Percentiles rank a stretch among this genome's conserved stretches.
phyloP scores from a whole-genome alignment of 108 stramenopile species.

The Cyclostephanos invisitatus region DNA sequence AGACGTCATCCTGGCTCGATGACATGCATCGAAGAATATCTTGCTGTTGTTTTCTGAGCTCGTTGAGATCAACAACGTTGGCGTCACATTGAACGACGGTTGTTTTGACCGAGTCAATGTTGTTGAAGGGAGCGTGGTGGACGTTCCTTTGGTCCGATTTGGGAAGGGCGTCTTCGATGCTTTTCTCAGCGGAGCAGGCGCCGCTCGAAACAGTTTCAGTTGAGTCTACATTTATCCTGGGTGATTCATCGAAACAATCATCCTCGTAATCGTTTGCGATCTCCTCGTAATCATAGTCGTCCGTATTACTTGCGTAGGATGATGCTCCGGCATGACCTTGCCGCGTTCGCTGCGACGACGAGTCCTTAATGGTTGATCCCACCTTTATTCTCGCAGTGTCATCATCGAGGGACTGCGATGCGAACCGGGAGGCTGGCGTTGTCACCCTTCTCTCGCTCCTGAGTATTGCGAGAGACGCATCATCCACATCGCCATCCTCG shows the following conservation, averaged over 20 bases:
- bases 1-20: constrained; percentile 15
- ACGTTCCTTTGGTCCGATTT: background rate
- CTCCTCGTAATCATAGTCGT: no score
- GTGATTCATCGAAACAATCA: background rate
- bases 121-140: background rate
- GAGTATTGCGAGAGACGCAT: background rate
- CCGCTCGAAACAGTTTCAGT: background rate
- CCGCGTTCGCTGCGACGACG: background rate
- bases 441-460: background rate
- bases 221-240: background rate
- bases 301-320: background rate
- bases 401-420: background rate
- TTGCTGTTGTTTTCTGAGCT: background rate
- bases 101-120: background rate
- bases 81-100: background rate
- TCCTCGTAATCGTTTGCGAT: no score
- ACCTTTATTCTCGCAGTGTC: background rate
- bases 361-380: no score
- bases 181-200: background rate
- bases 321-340: background rate
- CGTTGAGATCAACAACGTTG: background rate
- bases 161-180: background rate
- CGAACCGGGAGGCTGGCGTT: background rate
- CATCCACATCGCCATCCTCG: background rate
- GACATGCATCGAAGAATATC: constrained; percentile 15